Percentiles rank a stretch among this genome's conserved stretches.
Conservation (phyloP, 768 basidiomycete species). For the Trichaptum fuscoviolaceum region DNA sequence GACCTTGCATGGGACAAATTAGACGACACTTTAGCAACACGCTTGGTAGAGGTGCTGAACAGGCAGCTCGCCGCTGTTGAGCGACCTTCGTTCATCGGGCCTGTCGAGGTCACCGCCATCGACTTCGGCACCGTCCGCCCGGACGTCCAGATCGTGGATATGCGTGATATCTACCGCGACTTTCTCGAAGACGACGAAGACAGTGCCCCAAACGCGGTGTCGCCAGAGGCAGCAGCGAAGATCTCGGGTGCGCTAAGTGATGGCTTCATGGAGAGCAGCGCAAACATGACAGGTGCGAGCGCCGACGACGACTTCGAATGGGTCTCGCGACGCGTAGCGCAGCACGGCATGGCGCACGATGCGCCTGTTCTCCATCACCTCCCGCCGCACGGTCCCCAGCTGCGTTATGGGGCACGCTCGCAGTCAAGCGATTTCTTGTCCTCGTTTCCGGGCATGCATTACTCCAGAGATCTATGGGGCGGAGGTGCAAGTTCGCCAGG, state of each 20-base stretch:
- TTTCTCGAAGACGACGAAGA: slow-evolving; percentile 81
- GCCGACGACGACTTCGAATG: slow-evolving; percentile 82
- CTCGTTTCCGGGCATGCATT: slow-evolving; percentile 45
- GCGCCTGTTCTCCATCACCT: slow-evolving; percentile 62
- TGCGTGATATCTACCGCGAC: slow-evolving; percentile 91
- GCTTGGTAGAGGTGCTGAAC: slow-evolving; percentile 74
- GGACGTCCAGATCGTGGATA: slow-evolving; percentile 84
- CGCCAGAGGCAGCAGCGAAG: slow-evolving; percentile 14
- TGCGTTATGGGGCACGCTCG: slow-evolving; percentile 55
- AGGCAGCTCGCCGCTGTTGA: slow-evolving; percentile 61
- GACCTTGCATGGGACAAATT: slow-evolving; percentile 92
- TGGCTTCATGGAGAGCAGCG: background rate
- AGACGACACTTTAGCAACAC: slow-evolving; percentile 61
- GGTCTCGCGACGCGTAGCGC: slow-evolving; percentile 63
- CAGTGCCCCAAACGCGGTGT: slow-evolving; percentile 38
- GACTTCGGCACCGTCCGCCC: slow-evolving; percentile 84
- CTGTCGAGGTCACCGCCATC: slow-evolving; percentile 78
- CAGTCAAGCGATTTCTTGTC: slow-evolving; percentile 54
- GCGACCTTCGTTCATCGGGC: slow-evolving; percentile 93
- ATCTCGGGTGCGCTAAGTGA: slow-evolving; percentile 6
- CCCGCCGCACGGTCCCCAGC: slow-evolving; percentile 46
- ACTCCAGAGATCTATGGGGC: slow-evolving; percentile 39
- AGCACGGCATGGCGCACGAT: slow-evolving; percentile 44
- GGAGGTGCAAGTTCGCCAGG: slow-evolving; percentile 32
- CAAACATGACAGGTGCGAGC: no score